phyloP scores from a whole-genome alignment of 2,329 filamentous ascomycete species.

The Diaporthe aspalathi region DNA sequence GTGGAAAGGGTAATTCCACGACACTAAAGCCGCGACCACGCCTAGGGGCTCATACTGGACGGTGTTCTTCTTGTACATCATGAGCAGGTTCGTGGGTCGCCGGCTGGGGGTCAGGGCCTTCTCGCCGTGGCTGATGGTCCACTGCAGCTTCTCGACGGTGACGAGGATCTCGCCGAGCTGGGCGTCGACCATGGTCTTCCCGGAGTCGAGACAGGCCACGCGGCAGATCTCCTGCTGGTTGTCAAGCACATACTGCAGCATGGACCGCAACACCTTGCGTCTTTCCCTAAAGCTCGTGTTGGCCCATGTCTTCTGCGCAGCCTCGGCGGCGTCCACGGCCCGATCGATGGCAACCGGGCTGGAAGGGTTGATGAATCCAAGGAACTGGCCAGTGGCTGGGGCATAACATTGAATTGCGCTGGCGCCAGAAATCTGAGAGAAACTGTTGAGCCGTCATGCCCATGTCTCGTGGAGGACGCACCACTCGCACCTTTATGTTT shows the following conservation, averaged over 20 bases:
- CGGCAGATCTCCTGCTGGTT: slow-evolving; percentile 89
- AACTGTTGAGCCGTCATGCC: slow-evolving; percentile 28
- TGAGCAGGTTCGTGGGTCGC: slow-evolving; percentile 88
- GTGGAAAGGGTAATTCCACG: slow-evolving; percentile 98
- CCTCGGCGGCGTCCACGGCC: slow-evolving; percentile 77
- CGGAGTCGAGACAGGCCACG: slow-evolving; percentile 89
- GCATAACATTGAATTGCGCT: slow-evolving; percentile 85
- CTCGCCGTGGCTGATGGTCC: slow-evolving; percentile 93
- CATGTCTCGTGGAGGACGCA: neutral
- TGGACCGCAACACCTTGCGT: slow-evolving; percentile 80
- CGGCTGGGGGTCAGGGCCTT: slow-evolving; percentile 76
- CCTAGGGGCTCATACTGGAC: slow-evolving; percentile 93
- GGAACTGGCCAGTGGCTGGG: slow-evolving; percentile 86
- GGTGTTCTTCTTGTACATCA: slow-evolving; percentile 94
- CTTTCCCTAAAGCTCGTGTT: slow-evolving; percentile 82
- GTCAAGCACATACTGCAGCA: slow-evolving; percentile 86
- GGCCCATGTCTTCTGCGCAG: slow-evolving; percentile 82
- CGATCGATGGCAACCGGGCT: slow-evolving; percentile 83
- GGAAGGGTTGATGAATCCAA: slow-evolving; percentile 82
- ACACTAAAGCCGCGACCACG: slow-evolving; percentile 91
- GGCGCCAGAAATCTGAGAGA: slow-evolving; percentile 66
- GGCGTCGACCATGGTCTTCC: slow-evolving; percentile 96
- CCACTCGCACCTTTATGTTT: slow-evolving; percentile 64
- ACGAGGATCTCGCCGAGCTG: slow-evolving; percentile 94
- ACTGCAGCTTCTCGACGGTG: slow-evolving; percentile 91